Evolutionary conservation across 179 eudicot genomes (phyloP).

Genomic region (Sideroxylon spinosum): DNA sequence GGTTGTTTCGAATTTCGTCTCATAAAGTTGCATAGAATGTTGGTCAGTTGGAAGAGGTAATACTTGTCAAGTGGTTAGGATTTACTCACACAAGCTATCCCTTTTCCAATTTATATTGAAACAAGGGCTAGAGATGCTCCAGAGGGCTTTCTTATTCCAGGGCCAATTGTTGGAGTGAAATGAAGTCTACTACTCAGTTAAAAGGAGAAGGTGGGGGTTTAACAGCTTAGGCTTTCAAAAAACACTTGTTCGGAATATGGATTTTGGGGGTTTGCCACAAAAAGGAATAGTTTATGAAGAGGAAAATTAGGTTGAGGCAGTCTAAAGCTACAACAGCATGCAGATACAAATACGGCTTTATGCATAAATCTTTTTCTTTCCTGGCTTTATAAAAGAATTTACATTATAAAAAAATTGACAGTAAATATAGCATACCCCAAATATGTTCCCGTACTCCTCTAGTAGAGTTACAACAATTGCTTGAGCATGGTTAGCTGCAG

Average conservation of each 20-base stretch:
- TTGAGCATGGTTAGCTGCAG: slow-evolving; percentile 99
- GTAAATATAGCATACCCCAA: slow-evolving; percentile 59
- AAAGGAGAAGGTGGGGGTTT: no score
- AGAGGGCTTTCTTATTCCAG: neutral
- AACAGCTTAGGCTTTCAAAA: no score
- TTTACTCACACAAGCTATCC: neutral
- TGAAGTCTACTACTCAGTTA: no score
- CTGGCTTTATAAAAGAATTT: neutral
- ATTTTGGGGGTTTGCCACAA: neutral
- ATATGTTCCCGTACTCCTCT: slow-evolving; percentile 83
- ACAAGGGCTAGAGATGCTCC: neutral
- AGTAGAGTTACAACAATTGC: slow-evolving; percentile 80
- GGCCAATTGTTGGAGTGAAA: neutral
- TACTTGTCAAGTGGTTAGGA: neutral
- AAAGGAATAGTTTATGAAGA: neutral
- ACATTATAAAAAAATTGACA: neutral
- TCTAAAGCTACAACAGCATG: no score
- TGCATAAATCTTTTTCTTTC: neutral
- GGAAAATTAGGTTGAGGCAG: no score
- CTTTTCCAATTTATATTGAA: neutral
- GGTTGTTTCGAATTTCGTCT: neutral
- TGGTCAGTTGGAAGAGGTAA: neutral
- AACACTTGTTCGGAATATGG: no score
- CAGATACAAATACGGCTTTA: neutral
- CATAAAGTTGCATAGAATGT: neutral